Evolutionary conservation across 2,329 filamentous ascomycete genomes (phyloP), one percentile per base, ranked within the genome.

Genomic region (Verruconis gallopava): DNA sequence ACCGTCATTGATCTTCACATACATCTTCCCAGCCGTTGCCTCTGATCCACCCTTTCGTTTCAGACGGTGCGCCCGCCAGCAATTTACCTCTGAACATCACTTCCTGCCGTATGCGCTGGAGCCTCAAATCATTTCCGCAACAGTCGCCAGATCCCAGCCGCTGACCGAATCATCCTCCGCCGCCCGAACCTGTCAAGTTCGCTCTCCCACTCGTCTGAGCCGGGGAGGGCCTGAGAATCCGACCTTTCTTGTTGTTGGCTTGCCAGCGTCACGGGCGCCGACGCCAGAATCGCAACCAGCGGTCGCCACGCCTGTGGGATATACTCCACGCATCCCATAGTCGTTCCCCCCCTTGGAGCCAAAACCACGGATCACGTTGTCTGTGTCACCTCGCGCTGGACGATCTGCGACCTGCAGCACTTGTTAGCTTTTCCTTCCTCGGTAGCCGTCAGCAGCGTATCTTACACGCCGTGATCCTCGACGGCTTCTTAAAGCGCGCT

Each of bases 401-500:
- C n/a, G 41, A 38, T 43, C 41, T 42, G 17, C 41, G 20, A 21
- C 25, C 40, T 35, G 34, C 38, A 32, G 22, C 34, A 42, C 15
- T 20, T 5, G 34, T 38, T 18, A 38, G 32, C 5, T 43, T 17
- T 25, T 21, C 12, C 4, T 18, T 4, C 22, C 30, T 30, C 21
- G 18, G 14, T 28, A 20, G 21, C 36, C 20, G 36, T 43, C 41
- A 43, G 41, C 41, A 43, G 14, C 38, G 22, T 43, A 14, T 18
- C 21, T 30, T 37, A 15, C 18, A 18, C 17, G 19, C 21, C 37
- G 15, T 21, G 14, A 11, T 30, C 34, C 22, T 22, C 40, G 20
- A 38, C 6, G 33, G 17, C 37, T 32, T 35, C 37, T 35, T 19
- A 40, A 44, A 44, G 33, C 34, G 30, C 42, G 65, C 65, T 66